A percentile compares a stretch with the other conserved stretches of the same genome.
These are phyloP conservation scores for Echites panduratus DNA, from an alignment of 257 asterid species.

Conservation along the genomic window DNA sequence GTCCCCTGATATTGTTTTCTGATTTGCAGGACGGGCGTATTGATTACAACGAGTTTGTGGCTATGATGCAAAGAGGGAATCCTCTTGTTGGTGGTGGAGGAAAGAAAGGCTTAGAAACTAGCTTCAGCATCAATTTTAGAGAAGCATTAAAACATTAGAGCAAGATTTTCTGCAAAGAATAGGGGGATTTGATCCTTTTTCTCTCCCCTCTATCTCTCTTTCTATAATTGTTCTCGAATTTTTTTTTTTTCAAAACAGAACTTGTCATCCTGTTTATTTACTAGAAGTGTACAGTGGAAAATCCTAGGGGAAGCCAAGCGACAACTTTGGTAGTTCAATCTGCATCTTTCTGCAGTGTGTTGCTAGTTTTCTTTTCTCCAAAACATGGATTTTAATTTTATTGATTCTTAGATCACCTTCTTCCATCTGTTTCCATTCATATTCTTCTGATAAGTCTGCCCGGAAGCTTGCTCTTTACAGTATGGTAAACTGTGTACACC, in stretches of 20 bases:
- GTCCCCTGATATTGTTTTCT: neutral
- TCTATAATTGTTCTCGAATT: neutral
- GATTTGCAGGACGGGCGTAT: slow-evolving; percentile 70
- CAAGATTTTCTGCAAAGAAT: neutral
- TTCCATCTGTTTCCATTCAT: neutral
- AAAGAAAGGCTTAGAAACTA: slow-evolving; percentile 28
- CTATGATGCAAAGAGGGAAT: slow-evolving; percentile 43
- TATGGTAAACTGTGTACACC: too few species aligned
- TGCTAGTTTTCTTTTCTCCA: neutral
- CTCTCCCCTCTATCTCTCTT: neutral
- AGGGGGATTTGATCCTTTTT: neutral
- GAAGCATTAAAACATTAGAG: slow-evolving; percentile 29
- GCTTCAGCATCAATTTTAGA: slow-evolving; percentile 35
- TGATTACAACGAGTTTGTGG: slow-evolving; percentile 43
- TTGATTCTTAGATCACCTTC: neutral
- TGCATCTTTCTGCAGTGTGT: neutral
- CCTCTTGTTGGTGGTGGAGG: slow-evolving; percentile 29
- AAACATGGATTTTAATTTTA: neutral
- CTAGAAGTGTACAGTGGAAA: slow-evolving; percentile 7
- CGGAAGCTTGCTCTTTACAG: neutral
- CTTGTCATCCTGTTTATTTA: neutral
- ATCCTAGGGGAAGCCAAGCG: neutral
- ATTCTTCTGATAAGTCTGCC: neutral
- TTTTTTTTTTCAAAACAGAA: neutral
- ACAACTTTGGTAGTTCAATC: neutral